Evolutionary conservation across 75 land plant species (phyloP), one percentile per base, ranked within the genome.

Genomic region (Ceratopteris richardii): DNA sequence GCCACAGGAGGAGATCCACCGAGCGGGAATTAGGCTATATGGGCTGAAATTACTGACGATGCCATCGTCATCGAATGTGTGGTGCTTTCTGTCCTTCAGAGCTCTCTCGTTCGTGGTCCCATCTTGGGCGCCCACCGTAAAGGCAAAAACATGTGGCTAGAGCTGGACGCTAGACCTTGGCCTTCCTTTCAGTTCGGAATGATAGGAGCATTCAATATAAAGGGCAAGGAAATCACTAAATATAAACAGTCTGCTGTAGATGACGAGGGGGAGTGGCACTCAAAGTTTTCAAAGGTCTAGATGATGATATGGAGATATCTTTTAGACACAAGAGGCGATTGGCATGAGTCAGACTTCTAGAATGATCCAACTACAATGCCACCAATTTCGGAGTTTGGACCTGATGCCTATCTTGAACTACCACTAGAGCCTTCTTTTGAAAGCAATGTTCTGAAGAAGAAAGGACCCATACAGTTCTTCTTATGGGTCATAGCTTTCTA

Each of bases 111-210:
- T 13, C 85, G 88, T n/a, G 83, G 75, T 57, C 74, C 69, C 63
- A 72, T 90, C 22, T 48, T 94, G 23, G 78, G 77, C 12, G 91
- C 85, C 30, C 79, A 62, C 40, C 73, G 98, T 20, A 83, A 86
- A 78, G 98, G 96, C 23, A 94, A 94, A 74, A 90, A 90, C 68
- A 58, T 94, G 58, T 94, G 98, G 98, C 64, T 94, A 39, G 63
- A 78, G 41, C 90, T 93, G 65, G 87, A 93, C 56, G 66, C 72
- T 17, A 87, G 85, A 10, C 98, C 96, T 14, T 90, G 88, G 66
- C 95, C 95, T 31, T 70, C 94, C 24, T 94, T 94, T 62, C 98
- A 90, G 55, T 94, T 85, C 63, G 88, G 88, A n/a, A n/a, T n/a
- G n/a, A n/a, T n/a, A n/a, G n/a, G n/a, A n/a, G n/a, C n/a, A n/a